These are phyloP conservation scores for Annona cherimola DNA, from an alignment of 164 flowering plant genomes.

Conservation along the genomic window DNA sequence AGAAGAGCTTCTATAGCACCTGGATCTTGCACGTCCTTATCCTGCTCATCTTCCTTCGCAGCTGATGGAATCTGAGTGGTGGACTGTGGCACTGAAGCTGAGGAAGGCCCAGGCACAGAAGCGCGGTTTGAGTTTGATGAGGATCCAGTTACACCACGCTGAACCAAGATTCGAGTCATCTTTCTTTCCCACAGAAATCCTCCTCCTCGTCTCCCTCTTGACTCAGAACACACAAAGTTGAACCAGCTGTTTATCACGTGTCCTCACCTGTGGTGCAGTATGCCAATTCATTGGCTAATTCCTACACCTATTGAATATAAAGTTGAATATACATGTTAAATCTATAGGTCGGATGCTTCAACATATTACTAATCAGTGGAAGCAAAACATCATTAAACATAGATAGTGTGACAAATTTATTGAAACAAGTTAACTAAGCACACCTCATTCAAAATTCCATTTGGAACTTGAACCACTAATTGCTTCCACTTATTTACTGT, in stretches of 20 bases:
- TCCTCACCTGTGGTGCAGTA: slow-evolving; percentile 77
- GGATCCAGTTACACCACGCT: slow-evolving; percentile 64
- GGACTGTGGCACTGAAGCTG: slow-evolving; percentile 30
- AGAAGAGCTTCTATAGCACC: slow-evolving; percentile 26
- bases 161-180: slow-evolving; percentile 93
- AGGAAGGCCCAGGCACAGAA: slow-evolving; percentile 43
- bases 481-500: too few species aligned
- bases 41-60: slow-evolving; percentile 51
- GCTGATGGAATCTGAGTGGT: slow-evolving; percentile 26
- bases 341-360: too few species aligned
- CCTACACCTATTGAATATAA: too few species aligned
- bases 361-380: too few species aligned
- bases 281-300: slow-evolving; percentile 61
- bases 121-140: slow-evolving; percentile 61
- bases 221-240: slow-evolving; percentile 13
- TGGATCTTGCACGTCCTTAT: slow-evolving; percentile 43
- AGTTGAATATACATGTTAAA: too few species aligned
- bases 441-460: too few species aligned
- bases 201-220: slow-evolving; percentile 21
- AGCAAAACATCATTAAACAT: too few species aligned
- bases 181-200: slow-evolving; percentile 3
- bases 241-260: slow-evolving; percentile 57
- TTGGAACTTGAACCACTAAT: too few species aligned
- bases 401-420: too few species aligned
- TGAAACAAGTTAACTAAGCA: too few species aligned